Conservation (phyloP, 768 basidiomycete genomes). For the Boletus vermiculosoides region DNA sequence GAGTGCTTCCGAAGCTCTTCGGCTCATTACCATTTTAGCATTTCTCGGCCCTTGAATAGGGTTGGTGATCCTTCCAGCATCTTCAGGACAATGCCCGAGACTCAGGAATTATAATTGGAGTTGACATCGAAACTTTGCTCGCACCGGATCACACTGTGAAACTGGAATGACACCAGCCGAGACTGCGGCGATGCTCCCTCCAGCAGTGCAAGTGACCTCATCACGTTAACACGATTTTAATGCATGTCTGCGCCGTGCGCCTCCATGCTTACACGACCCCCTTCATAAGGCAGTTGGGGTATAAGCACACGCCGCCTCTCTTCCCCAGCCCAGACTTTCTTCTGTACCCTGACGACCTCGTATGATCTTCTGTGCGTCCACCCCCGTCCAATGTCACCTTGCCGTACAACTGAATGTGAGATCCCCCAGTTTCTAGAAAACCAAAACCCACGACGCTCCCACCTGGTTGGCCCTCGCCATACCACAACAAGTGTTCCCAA, state of each 20-base stretch:
- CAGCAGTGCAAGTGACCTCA: slow-evolving; percentile 29
- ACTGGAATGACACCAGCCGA: slow-evolving; percentile 11
- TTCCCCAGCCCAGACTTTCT: background rate
- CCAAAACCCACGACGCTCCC: slow-evolving; percentile 30
- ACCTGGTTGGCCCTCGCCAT: slow-evolving; percentile 36
- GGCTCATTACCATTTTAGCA: background rate
- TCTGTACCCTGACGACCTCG: slow-evolving; percentile 16
- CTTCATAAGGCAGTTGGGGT: slow-evolving; percentile 28
- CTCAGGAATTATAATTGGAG: background rate
- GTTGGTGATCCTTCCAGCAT: background rate
- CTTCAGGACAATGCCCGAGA: slow-evolving; percentile 3
- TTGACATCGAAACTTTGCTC: slow-evolving; percentile 4
- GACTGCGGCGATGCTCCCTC: slow-evolving; percentile 20
- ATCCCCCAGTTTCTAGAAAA: slow-evolving; percentile 29
- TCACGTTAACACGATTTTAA: slow-evolving; percentile 30
- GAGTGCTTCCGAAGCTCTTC: slow-evolving; percentile 4
- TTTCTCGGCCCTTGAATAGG: slow-evolving; percentile 3
- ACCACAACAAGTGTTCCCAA: slow-evolving; percentile 38
- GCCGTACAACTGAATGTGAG: background rate
- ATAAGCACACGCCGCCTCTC: slow-evolving; percentile 12
- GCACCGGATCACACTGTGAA: slow-evolving; percentile 7
- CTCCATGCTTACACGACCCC: slow-evolving; percentile 14
- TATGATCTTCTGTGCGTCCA: slow-evolving; percentile 31
- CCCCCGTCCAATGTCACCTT: background rate
- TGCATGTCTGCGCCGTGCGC: slow-evolving; percentile 30